Base-by-base conservation (phyloP, 106 monocot genomes). In the Xerophyta viscosa region DNA sequence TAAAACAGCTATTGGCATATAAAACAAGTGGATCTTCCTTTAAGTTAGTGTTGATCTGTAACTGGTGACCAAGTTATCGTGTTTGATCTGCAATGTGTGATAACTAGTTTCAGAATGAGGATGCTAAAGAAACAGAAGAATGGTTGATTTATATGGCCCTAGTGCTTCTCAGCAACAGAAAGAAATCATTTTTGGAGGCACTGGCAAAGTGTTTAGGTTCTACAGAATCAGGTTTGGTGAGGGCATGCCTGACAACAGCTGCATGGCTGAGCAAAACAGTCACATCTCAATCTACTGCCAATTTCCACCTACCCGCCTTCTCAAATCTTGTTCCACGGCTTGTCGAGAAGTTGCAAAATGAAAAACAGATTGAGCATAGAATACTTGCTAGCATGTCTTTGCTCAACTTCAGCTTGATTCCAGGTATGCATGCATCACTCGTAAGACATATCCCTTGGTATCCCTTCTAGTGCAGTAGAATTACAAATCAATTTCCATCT, bases 191-290 rank as follows among this genome's bases (percentile, higher is more conserved):
- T 31, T 33, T 63, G 12, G 59, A 64, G 25, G 53, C 62, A 26
- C 47, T 81, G 20, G 63, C 66, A 27, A 63, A 43, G 31, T 75
- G 80, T 33, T 67, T 75, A 52, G 46, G 26, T 31, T 71, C 54
- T 18, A 23, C 24, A 29, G 57, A 64, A 47, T 20, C 23, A 28
- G 66, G 53, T 8, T 30, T 81, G 20, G 62, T 59, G 22, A 54
- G 42, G 31, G 23, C 48, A 10, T 71, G 80, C 60, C 46, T 71
- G 46, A 49, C 43, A 2, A 75, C 75, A 56, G 57, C 48, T 0
- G 71, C 67, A 46, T 71, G 80, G 80, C 27, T 81, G 24, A 81
- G 71, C 63, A 70, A 54, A 20, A 54, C 67, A 55, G 58, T 81
- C 20, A 22, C 49, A 8, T 67, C 57, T 23, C 23, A 60, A 8